These are phyloP conservation scores for Coemansia sp. DNA, from an alignment of 192 early-diverging fungal genomes.

Conservation along the genomic window DNA sequence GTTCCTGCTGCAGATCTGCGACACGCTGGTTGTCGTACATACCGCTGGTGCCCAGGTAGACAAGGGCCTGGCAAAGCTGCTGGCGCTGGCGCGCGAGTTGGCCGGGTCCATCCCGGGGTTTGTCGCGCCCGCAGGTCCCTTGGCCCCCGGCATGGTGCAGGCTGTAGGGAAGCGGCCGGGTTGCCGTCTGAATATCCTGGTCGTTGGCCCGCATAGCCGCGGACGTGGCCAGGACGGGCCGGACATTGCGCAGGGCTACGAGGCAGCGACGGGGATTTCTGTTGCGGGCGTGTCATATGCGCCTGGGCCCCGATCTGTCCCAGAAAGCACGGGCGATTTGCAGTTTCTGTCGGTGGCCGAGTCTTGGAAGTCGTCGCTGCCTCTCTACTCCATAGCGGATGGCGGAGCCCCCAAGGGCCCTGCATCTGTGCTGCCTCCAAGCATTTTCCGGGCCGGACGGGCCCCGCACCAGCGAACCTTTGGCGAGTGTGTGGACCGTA, in stretches of 20 bases:
- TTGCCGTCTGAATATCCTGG: neutral
- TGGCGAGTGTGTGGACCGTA: neutral
- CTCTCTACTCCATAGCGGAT: constrained; percentile 6
- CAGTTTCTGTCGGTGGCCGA: constrained; percentile 9
- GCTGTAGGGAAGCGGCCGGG: neutral
- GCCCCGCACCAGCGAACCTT: neutral
- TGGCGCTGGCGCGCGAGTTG: constrained; percentile 5
- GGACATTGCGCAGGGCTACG: constrained; percentile 5
- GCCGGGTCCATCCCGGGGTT: constrained; percentile 7
- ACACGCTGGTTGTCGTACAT: constrained; percentile 13
- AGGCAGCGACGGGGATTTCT: constrained; percentile 11
- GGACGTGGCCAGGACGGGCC: neutral
- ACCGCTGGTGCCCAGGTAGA: constrained; percentile 1
- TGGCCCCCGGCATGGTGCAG: neutral
- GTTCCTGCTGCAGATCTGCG: constrained; percentile 27
- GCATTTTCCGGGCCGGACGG: neutral
- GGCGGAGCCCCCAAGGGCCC: neutral
- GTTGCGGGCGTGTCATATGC: constrained; percentile 13
- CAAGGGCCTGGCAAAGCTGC: constrained; percentile 4
- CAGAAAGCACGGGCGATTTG: neutral
- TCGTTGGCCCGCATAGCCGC: neutral
- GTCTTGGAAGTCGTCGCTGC: neutral
- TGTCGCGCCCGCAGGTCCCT: neutral
- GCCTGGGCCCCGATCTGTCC: neutral
- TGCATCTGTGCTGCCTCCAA: neutral